Evolutionary conservation across 768 basidiomycete genomes (phyloP), one percentile per base, ranked within the genome.

Genomic region (Podaxis sp.): DNA sequence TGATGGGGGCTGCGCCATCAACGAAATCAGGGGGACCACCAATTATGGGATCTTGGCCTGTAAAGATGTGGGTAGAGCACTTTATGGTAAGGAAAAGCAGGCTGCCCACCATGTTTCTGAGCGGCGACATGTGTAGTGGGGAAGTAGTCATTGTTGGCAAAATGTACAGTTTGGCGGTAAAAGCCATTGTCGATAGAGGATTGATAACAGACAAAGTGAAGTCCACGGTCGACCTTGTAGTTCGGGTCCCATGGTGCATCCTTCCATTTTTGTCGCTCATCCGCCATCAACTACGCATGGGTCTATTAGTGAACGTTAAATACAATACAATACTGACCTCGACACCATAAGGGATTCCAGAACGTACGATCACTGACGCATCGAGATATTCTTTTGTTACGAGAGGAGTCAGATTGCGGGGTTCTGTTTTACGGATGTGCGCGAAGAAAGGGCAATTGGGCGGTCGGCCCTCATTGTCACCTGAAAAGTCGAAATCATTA

Each of bases 131-230:
- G 11, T n/a, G n/a, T 9, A 51, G 15, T n/a, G 37, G 62, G 50
- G 47, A 57, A 63, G 41, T 49, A 63, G 12, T 63, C 56, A 24
- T 63, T 63, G 13, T 36, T 49, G 25, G 51, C 51, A 38, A 63
- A 65, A 9, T 38, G 38, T n/a, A 41, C 55, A 1, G 61, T 63
- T 51, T 65, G 61, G 33, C 29, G 24, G 25, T 41, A 29, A 33
- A 78, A 79, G 17, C 78, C 78, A 17, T 70, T 66, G 56, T 67
- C 64, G 61, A 79, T 65, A 17, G 63, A 58, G 8, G 76, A 73
- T 62, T 77, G 76, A 66, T 80, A 80, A 51, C 70, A 73, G 36
- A 72, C 66, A 61, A 76, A 77, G 27, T 72, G 63, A 27, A 77
- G 66, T 3, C 71, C 72, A n/a, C 40, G 40, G 17, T 12, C 13